A percentile compares a stretch with the other conserved stretches of the same genome.
Conservation (phyloP, 164 flowering plant genomes). For the Nelumbo lutea region DNA sequence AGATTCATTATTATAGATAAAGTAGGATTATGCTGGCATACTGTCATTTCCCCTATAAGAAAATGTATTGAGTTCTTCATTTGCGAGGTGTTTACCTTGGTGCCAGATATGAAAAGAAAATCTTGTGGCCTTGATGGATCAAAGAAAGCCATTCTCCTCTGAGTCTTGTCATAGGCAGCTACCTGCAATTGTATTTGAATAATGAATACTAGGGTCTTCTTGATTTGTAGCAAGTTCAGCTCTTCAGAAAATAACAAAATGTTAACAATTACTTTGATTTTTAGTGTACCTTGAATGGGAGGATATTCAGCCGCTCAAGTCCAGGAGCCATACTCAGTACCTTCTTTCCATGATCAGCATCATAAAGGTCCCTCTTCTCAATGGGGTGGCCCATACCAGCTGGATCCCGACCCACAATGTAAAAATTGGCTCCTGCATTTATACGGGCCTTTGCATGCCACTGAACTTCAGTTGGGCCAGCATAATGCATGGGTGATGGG, state of each 20-base stretch:
- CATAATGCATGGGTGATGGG: slow-evolving; percentile 99
- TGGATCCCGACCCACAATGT: slow-evolving; percentile 98
- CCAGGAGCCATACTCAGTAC: slow-evolving; percentile 99
- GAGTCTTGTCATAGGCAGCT: slow-evolving; percentile 90
- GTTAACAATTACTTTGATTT: not conserved
- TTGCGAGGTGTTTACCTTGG: slow-evolving; percentile 55
- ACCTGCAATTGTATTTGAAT: slow-evolving; percentile 44
- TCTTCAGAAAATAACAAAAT: not conserved
- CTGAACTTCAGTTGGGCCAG: slow-evolving; percentile 99
- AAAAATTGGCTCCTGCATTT: slow-evolving; percentile 98
- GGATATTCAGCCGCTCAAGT: slow-evolving; percentile 81
- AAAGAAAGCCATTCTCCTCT: slow-evolving; percentile 89
- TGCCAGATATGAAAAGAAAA: slow-evolving; percentile 94
- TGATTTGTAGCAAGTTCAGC: too few relatives aligned
- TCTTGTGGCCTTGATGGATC: slow-evolving; percentile 90
- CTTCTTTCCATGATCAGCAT: slow-evolving; percentile 97
- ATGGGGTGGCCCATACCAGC: slow-evolving; percentile 96
- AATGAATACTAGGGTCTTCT: not conserved
- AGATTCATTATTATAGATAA: too few relatives aligned
- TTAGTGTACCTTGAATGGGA: slow-evolving; percentile 75
- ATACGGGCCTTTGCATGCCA: slow-evolving; percentile 99
- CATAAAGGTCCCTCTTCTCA: slow-evolving; percentile 87
- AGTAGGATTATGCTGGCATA: too few relatives aligned
- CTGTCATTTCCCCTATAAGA: not conserved
- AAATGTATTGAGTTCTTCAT: not conserved